Base-by-base conservation (phyloP, 148 eudicot species). In the Persicaria maculosa region DNA sequence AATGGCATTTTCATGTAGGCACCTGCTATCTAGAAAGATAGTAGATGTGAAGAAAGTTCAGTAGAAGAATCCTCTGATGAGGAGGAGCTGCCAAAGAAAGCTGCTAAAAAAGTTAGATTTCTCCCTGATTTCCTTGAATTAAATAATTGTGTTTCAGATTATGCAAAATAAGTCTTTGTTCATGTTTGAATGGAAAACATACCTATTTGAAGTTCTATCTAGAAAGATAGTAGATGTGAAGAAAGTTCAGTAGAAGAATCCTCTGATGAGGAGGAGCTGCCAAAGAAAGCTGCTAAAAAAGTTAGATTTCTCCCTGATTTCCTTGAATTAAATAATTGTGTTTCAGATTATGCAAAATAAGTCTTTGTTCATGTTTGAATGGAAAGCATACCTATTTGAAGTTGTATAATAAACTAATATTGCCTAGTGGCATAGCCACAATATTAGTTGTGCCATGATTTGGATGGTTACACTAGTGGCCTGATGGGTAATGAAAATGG, bases 31-130 rank as follows among this genome's bases (percentile, higher is more conserved):
- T 1, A 50, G 16, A 20, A 72, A 22, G 74, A 25, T 22, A 52
- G 74, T 55, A 72, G 74, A 8, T 50, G 74, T 40, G 77, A 74
- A 14, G 77, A 74, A 36, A 72, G 64, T 22, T 22, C 22, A 22
- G 22, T 22, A 22, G 22, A 22, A 22, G 22, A 22, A 22, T 22
- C 22, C 22, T 22, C 22, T 19, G 74, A 72, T 11, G 74, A 72
- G 31, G 22, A 22, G 22, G 58, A 72, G 44, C 59, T 59, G 9
- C 17, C 74, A 7, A 48, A 71, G 54, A 71, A 20, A 67, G n/a
- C 46, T 14, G 17, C 58, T 14, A 5, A n/a, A n/a, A 53, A 53
- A 6, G 58, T 53, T 4, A 53, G 58, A 15, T 16, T 15, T 52
- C 55, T 22, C 22, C 22, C 22, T 22, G 22, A 22, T 22, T 22